Evolutionary conservation across 768 basidiomycete genomes (phyloP), one percentile per base, ranked within the genome.

Genomic region (Pholiota conissans): DNA sequence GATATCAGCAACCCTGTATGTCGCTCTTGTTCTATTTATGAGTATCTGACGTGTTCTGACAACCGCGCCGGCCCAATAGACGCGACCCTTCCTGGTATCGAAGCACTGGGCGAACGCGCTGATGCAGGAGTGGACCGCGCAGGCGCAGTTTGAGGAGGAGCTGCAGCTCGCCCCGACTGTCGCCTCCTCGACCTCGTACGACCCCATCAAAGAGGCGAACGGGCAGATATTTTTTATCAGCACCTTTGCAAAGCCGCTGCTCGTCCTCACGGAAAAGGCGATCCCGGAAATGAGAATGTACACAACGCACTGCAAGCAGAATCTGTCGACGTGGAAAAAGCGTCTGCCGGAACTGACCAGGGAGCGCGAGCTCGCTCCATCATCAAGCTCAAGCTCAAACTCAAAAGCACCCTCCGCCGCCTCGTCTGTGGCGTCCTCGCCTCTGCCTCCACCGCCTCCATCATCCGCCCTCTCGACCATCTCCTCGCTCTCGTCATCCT

Each of bases 1-100:
- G 97, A 99, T 74, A 98, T 99, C 67, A 95, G 93, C 69, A 99
- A 99, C 71, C 96, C 97, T 14, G 95, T 97, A 69, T 62, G 95
- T 84, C 16, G n/a, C 28, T 18, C 3, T 24, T 42, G 24, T 34
- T 49, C 49, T 40, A 47, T 54, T 50, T 30, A 16, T 34, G 30
- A 54, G 32, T 16, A 30, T 57, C n/a, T 13, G 61, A 34, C 50
- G 42, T 46, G n/a, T 49, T 35, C 29, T 34, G 39, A 49, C 51
- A 6, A 51, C 46, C 54, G 30, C 10, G 52, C 47, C 50, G 24
- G 7, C 56, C 20, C 42, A 30, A 65, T 48, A 98, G 95, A 89
- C 89, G 61, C 94, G 96, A 18, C 96, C 97, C 0, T 91, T 93
- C 61, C 77, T 84, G n/a, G 91, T 97, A 13, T 93, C 93, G 3